Evolutionary conservation across 495 filamentous ascomycete species (phyloP), one percentile per base, ranked within the genome.

Genomic region (Aspergillus bertholletiae): DNA sequence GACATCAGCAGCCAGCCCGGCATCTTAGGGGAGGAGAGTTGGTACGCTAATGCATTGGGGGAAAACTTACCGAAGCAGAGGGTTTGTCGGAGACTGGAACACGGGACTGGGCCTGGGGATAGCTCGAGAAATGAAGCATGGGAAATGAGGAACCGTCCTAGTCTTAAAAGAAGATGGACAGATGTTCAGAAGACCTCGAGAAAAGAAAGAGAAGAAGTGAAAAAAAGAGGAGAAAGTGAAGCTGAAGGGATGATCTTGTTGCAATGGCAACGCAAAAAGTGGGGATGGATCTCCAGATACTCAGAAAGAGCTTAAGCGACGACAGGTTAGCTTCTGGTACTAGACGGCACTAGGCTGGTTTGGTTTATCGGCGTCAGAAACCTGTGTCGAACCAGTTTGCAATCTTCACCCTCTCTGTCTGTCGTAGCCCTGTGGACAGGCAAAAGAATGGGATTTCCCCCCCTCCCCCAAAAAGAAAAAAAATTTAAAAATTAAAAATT

Each of bases 181-280:
- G 30, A 53, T 37, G 56, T 50, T 55, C 53, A 59, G 43, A 57
- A 54, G 60, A 55, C 46, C 47, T 61, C 48, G 40, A 50, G 50
- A 64, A 52, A 54, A 65, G 51, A 57, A 60, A 47, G 49, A 60
- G 58, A 45, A 55, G 52, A 57, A 51, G 58, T 58, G 61, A 67
- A 69, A 73, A 58, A 50, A 61, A 37, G 50, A 61, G 65, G 67
- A 71, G 67, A 74, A 72, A 66, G 68, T 76, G 74, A 77, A 75
- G 74, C 74, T 77, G 74, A 75, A 76, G 72, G 71, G 71, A 74
- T 73, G 70, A 62, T 60, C 71, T 72, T 77, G 74, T 77, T 77
- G 74, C 74, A 75, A 77, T 74, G 74, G 74, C 74, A 77, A 77
- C 74, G 74, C 64, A 67, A 60, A n/a, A 55, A 71, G 72, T 73